Conservation (phyloP, 768 basidiomycete genomes). For the Phylloporus rhodoxanthus region DNA sequence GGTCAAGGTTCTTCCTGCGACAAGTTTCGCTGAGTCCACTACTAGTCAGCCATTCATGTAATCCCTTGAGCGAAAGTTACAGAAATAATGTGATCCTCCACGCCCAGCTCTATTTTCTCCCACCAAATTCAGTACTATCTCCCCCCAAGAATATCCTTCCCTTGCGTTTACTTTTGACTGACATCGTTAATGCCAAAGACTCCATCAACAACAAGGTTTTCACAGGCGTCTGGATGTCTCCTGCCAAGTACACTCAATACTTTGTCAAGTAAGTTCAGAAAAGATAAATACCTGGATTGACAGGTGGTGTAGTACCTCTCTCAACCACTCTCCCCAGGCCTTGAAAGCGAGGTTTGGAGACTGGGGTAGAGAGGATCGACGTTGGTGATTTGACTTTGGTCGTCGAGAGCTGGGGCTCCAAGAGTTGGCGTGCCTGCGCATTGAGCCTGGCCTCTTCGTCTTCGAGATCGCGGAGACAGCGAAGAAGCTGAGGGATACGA, state of each 20-base stretch:
- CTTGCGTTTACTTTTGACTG: slow-evolving; percentile 20
- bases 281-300: slow-evolving; percentile 8
- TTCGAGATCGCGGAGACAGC: slow-evolving; percentile 18
- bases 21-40: background rate
- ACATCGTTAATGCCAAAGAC: slow-evolving; percentile 17
- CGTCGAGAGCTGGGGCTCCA: background rate
- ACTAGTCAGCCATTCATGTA: background rate
- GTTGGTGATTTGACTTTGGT: background rate
- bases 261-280: background rate
- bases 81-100: background rate
- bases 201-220: slow-evolving; percentile 17
- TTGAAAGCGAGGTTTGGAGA: background rate
- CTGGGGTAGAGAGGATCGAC: background rate
- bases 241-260: slow-evolving; percentile 4
- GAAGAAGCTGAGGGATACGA: slow-evolving; percentile 17
- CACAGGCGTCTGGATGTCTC: slow-evolving; percentile 16
- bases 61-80: background rate
- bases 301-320: slow-evolving; percentile 3
- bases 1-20: background rate
- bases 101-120: slow-evolving; percentile 1
- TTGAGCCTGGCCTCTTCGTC: slow-evolving; percentile 19
- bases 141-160: slow-evolving; percentile 19
- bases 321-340: background rate
- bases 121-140: slow-evolving; percentile 11
- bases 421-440: slow-evolving; percentile 10